phyloP scores from a whole-genome alignment of 2,329 filamentous ascomycete genomes.

The Dothidotthia symphoricarpi region DNA sequence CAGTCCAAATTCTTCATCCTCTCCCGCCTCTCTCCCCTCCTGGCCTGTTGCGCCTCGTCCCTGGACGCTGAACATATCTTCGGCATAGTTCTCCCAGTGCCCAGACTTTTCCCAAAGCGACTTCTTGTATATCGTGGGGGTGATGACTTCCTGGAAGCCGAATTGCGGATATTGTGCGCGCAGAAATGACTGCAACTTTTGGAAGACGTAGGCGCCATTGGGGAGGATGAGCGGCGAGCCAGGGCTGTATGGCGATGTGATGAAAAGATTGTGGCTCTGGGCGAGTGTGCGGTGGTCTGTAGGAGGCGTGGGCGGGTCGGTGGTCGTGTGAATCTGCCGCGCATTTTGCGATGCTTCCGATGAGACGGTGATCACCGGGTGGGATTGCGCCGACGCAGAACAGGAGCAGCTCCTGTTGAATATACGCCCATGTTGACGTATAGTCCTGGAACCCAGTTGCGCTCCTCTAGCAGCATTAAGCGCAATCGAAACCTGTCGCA shows the following conservation, averaged over 20 bases:
- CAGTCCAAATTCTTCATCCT: slow-evolving; percentile 73
- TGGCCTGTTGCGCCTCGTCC: slow-evolving; percentile 51
- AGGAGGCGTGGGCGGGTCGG: slow-evolving; percentile 38
- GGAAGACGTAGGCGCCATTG: slow-evolving; percentile 78
- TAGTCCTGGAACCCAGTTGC: slow-evolving; percentile 4
- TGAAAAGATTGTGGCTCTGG: slow-evolving; percentile 69
- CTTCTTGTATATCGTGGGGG: slow-evolving; percentile 87
- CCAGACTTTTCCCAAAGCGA: slow-evolving; percentile 82
- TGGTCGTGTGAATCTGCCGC: slow-evolving; percentile 33
- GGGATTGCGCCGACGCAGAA: slow-evolving; percentile 29
- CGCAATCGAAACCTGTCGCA: slow-evolving; percentile 23
- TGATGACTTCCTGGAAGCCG: slow-evolving; percentile 85
- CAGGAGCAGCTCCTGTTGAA: slow-evolving; percentile 35
- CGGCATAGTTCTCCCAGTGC: slow-evolving; percentile 84
- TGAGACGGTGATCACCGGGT: slow-evolving; percentile 23
- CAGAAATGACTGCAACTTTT: slow-evolving; percentile 76
- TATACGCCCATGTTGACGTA: slow-evolving; percentile 10
- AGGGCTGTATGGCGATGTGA: slow-evolving; percentile 74
- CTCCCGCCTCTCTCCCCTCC: slow-evolving; percentile 49
- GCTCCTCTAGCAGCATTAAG: slow-evolving; percentile 10
- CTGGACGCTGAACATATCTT: slow-evolving; percentile 86
- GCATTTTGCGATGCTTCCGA: slow-evolving; percentile 20
- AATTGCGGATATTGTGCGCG: slow-evolving; percentile 81
- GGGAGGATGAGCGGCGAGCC: slow-evolving; percentile 84
- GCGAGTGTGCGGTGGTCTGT: slow-evolving; percentile 54